Conservation (phyloP, 2,329 filamentous ascomycete genomes). For the Trichoderma semiorbis region DNA sequence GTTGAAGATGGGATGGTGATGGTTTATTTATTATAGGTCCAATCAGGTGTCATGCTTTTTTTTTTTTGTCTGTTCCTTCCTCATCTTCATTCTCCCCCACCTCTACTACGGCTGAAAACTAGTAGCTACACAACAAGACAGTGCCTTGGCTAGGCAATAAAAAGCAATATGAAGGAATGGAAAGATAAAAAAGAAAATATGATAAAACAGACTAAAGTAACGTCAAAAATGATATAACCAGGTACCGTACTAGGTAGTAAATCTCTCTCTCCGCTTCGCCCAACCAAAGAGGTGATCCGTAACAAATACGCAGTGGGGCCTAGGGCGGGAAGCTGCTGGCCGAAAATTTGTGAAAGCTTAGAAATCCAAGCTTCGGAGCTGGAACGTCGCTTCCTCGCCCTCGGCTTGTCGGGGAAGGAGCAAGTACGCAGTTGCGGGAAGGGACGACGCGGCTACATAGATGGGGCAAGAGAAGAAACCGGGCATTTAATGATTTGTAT, state of each 20-base stretch:
- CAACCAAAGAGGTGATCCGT: background rate
- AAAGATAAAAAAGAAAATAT: background rate
- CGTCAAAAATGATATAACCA: background rate
- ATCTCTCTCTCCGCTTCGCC: background rate
- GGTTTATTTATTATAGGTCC: background rate
- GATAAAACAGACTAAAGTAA: background rate
- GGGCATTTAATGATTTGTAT: background rate
- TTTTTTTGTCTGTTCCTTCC: background rate
- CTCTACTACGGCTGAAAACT: background rate
- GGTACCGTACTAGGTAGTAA: background rate
- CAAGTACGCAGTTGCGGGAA: background rate
- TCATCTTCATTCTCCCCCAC: background rate
- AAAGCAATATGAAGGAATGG: background rate
- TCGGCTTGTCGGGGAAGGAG: conserved; percentile 12
- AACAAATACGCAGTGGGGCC: background rate
- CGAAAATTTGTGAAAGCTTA: conserved; percentile 15
- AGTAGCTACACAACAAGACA: background rate
- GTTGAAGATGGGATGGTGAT: background rate
- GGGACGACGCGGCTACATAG: background rate
- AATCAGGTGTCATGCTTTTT: background rate
- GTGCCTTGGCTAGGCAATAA: background rate
- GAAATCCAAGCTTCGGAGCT: conserved; percentile 13
- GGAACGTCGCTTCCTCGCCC: conserved; percentile 8
- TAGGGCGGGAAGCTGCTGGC: background rate
- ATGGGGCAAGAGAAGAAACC: background rate